Conservation (phyloP, 163 green algal genomes). For the Chlorella variabilis region DNA sequence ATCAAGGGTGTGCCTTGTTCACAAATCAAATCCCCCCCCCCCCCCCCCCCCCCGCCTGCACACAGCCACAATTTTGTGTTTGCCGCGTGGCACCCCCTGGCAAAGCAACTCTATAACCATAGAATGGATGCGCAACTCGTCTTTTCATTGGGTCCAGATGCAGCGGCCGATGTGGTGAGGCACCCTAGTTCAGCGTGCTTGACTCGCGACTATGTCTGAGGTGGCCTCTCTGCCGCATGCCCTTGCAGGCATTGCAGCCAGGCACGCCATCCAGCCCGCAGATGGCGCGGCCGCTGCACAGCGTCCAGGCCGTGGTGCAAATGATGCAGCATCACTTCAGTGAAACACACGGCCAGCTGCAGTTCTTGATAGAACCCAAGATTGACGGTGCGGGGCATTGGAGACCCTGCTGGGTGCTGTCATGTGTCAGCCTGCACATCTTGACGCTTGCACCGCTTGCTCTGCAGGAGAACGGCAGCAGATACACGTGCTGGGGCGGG, state of each 20-base stretch:
- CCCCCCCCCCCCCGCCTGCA: no score
- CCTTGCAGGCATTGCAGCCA: background rate
- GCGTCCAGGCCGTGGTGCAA: background rate
- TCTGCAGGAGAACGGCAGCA: constrained; percentile 24
- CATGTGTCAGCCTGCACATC: background rate
- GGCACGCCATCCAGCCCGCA: background rate
- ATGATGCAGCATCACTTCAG: background rate
- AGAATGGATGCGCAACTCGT: background rate
- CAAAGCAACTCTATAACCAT: no score
- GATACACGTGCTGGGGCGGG: background rate
- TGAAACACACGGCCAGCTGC: background rate
- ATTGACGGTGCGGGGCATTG: background rate
- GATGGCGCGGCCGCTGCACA: background rate
- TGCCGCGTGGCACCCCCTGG: background rate
- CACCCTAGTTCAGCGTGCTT: background rate
- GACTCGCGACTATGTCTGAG: no score
- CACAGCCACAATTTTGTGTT: background rate
- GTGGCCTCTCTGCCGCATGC: no score
- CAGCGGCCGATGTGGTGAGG: background rate
- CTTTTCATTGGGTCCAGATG: background rate
- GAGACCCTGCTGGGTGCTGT: no score
- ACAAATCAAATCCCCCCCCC: no score
- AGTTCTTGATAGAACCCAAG: constrained; percentile 20
- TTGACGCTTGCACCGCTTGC: no score
- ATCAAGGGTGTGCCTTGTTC: no score